Evolutionary conservation across 441 rosid species (phyloP).

Genomic region (Iberis amara): DNA sequence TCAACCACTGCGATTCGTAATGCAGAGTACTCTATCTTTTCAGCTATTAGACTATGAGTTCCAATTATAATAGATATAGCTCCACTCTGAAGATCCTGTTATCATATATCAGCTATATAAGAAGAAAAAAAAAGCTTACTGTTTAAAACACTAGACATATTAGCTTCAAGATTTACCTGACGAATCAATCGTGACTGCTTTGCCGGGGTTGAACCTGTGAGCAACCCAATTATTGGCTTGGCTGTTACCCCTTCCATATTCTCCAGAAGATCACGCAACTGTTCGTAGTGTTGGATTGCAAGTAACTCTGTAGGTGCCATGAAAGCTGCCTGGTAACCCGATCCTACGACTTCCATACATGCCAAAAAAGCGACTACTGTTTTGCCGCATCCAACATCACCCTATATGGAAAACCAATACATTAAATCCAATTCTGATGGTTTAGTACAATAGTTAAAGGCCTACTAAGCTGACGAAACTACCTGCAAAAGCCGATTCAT

Average conservation of each 20-base stretch:
- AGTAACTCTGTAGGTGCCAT: slow-evolving; percentile 99
- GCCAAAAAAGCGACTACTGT: slow-evolving; percentile 94
- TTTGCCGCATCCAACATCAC: slow-evolving; percentile 98
- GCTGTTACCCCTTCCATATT: slow-evolving; percentile 45
- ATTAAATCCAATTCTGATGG: slow-evolving; percentile 1
- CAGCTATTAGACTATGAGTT: slow-evolving; percentile 88
- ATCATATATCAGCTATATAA: slow-evolving; percentile 29
- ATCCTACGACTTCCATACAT: slow-evolving; percentile 89
- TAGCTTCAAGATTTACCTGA: slow-evolving; percentile 50
- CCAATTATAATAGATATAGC: slow-evolving; percentile 83
- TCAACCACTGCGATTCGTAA: slow-evolving; percentile 90
- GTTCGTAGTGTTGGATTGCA: slow-evolving; percentile 87
- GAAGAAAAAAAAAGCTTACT: slow-evolving; percentile 18
- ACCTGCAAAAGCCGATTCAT: slow-evolving; percentile 98
- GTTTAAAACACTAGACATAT: slow-evolving; percentile 15
- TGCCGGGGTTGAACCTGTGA: slow-evolving; percentile 80
- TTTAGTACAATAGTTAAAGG: not conserved
- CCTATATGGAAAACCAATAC: slow-evolving; percentile 41
- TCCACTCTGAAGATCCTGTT: slow-evolving; percentile 80
- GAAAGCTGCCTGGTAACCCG: slow-evolving; percentile 98
- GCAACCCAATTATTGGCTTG: slow-evolving; percentile 81
- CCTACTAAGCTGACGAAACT: slow-evolving; percentile 2
- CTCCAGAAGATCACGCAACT: slow-evolving; percentile 63
- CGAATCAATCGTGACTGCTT: slow-evolving; percentile 81
- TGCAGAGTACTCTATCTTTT: slow-evolving; percentile 71